These are phyloP conservation scores for Fusarium udum DNA, from an alignment of 2,329 filamentous ascomycete species.

Conservation along the genomic window DNA sequence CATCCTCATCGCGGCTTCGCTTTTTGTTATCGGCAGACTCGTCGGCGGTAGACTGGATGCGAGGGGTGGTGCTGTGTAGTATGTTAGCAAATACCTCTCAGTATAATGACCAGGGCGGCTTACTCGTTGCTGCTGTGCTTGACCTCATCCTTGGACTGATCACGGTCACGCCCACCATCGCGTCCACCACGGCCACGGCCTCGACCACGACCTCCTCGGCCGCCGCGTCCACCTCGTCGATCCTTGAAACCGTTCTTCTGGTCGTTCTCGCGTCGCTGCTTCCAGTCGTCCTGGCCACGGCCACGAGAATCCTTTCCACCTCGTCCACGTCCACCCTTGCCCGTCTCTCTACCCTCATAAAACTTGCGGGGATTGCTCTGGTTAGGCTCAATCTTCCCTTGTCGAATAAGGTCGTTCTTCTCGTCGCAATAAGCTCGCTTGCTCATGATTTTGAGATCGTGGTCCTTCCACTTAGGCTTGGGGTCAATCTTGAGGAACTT, in stretches of 20 bases:
- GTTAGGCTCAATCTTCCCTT: conserved; percentile 73
- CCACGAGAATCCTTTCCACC: conserved; percentile 51
- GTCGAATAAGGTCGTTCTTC: conserved; percentile 76
- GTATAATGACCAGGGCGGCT: not conserved
- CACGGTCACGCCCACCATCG: conserved; percentile 53
- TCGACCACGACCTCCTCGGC: conserved; percentile 56
- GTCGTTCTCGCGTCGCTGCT: conserved; percentile 69
- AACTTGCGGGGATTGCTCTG: conserved; percentile 54
- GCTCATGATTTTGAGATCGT: conserved; percentile 82
- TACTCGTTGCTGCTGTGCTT: conserved; percentile 44
- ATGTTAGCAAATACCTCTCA: conserved; percentile 21
- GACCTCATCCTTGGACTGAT: conserved; percentile 42
- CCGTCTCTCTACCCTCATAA: conserved; percentile 58
- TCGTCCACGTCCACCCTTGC: conserved; percentile 52
- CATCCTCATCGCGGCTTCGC: conserved; percentile 65
- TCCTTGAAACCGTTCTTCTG: conserved; percentile 68
- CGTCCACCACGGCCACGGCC: conserved; percentile 53
- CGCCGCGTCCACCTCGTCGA: conserved; percentile 55
- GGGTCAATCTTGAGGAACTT: conserved; percentile 83
- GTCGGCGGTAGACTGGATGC: conserved; percentile 57
- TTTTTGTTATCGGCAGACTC: conserved; percentile 57
- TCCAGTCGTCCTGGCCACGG: conserved; percentile 68
- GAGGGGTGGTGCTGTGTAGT: conserved; percentile 43
- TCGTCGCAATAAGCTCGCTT: conserved; percentile 89
- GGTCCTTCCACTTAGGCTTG: conserved; percentile 83